Base-by-base conservation (phyloP, 805 yeast species). In the Diddensiella caesifluorescens region DNA sequence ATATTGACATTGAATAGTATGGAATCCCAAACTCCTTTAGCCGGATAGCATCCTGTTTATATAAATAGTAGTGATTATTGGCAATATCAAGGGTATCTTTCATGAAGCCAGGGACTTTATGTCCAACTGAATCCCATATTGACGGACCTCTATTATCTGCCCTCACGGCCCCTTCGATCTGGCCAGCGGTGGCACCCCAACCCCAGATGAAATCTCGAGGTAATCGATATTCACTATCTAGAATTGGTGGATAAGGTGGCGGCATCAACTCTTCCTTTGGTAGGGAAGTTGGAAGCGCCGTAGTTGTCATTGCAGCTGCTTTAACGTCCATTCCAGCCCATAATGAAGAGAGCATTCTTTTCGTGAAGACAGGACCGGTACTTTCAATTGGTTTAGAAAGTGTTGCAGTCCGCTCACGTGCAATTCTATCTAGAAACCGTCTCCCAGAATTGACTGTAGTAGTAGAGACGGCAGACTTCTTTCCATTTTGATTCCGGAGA, bases 161-260 rank as follows among this genome's bases (percentile, higher is more conserved):
- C 21, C 58, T 56, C 22, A 57, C 54, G 5, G 68, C 65, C 18
- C 67, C 68, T 50, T 64, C 68, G 35, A 62, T 55, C 49, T 64
- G 69, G 20, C 59, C 54, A 12, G 65, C 64, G 15, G 65, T 57
- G 10, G 63, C 57, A 9, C 64, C 64, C 44, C 60, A 61, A 2
- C 67, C 67, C 47, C 54, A 52, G 15, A 48, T 35, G 29, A 52
- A 52, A 32, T 38, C 46, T 4, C 23, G 12, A 4, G 54, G 56
- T 6, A 50, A 41, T 2, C 33, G 25, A 10, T 30, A 22, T 4
- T 23, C 18, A 15, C 37, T 33, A 4, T 22, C 23, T 9, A 44
- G 29, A 3, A 18, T 13, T 1, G 50, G 49, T 27, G 46, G 25
- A 19, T 42, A 22, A 7, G 51, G 52, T 12, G 55, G 52, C 12